A percentile compares a stretch with the other conserved stretches of the same genome.
Conservation (phyloP, 2,329 filamentous ascomycete genomes). For the Penicillium corylophilum region DNA sequence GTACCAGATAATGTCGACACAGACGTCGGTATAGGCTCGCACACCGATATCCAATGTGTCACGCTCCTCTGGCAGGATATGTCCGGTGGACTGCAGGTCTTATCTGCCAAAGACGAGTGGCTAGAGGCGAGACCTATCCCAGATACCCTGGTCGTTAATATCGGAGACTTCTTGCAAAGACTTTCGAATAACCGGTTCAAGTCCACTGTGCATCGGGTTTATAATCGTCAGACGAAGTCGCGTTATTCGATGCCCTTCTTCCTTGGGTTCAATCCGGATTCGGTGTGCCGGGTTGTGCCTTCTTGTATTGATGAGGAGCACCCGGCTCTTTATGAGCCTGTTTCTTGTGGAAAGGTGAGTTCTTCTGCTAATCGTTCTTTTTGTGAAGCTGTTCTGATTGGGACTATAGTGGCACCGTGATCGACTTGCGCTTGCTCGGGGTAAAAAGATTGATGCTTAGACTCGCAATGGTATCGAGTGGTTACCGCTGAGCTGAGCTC, state of each 20-base stretch:
- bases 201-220: constrained; percentile 51
- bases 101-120: too few species aligned
- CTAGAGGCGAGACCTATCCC: too few species aligned
- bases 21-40: too few species aligned
- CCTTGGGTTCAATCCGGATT: too few species aligned
- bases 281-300: too few species aligned
- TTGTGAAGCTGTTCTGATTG: neutral
- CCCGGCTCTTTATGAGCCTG: constrained; percentile 48
- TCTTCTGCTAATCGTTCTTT: accelerated
- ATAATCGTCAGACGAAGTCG: constrained; percentile 32
- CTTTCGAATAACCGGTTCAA: constrained; percentile 53
- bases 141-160: constrained; percentile 39
- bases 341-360: constrained; percentile 50
- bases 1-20: too few species aligned
- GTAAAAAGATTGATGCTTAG: neutral
- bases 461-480: too few species aligned
- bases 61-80: too few species aligned
- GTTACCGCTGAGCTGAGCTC: too few species aligned
- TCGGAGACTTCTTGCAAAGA: constrained; percentile 55
- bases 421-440: constrained; percentile 16
- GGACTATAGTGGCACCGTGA: constrained; percentile 23
- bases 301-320: too few species aligned
- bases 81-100: too few species aligned
- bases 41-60: too few species aligned
- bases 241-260: constrained; percentile 37